Base-by-base conservation (phyloP, 1,284 basidiomycete species). In the Cystobasidium pallidum region DNA sequence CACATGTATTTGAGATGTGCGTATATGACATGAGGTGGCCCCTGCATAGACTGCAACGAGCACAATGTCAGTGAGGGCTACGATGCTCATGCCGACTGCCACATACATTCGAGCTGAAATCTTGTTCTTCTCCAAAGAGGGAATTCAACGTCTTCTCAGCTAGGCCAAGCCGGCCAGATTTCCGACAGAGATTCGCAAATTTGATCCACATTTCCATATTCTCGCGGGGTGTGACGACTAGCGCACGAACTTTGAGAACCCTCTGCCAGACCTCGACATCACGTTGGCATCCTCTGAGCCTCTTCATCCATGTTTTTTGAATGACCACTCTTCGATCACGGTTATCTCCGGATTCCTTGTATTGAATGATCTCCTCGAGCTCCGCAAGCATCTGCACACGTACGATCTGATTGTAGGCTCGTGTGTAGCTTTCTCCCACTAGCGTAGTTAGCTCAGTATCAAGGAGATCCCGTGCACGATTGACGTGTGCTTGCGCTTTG, bases 211-310 rank as follows among this genome's bases (percentile, higher is more conserved):
- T 98, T 67, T 91, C 88, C 64, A 92, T 93, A 79, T 98, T 94
- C 78, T 97, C 94, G 75, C 91, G 91, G 0, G 96, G 96, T 55
- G 88, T 91, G 36, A 98, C 84, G 26, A 99, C 94, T 62, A 99
- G 86, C 0, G 94, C 93, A 72, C 96, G 88, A 47, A 99, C 93
- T 83, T 98, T 95, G 19, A 99, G 83, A 59, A 99, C 93, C 26
- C 95, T 88, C 82, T 99, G 96, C 96, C 96, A 99, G 3, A 97
- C 94, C 81, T 99, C 96, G 21, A 99, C 96, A 77, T 99, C 96
- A 19, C 93, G 91, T 80, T 99, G 94, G 81, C 95, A 98, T 1
- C 94, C 96, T 83, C 93, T 90, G 51, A 99, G 82, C 73, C 93
- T 85, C 80, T 92, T 94, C 88, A 94, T 92, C 94, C 94, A 97